phyloP scores from a whole-genome alignment of 176 grass and related monocot genomes.

The Oryza meyeriana region DNA sequence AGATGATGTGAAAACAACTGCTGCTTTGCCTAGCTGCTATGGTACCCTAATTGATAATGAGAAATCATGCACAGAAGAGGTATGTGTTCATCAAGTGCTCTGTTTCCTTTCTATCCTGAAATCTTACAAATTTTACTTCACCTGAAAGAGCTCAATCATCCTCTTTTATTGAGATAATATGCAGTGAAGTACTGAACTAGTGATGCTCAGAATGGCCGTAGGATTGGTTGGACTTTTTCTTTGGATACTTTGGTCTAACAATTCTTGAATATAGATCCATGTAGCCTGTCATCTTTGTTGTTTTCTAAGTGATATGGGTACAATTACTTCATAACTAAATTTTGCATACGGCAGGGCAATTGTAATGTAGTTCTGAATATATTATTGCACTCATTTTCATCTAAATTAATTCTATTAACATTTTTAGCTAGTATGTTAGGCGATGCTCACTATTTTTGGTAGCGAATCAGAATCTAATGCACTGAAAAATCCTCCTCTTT shows the following conservation, averaged over 20 bases:
- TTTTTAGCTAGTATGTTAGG: constrained; percentile 3
- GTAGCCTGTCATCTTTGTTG: background rate
- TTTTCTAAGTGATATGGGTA: background rate
- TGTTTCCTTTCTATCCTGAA: constrained; percentile 22
- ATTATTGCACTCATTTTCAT: constrained; percentile 13
- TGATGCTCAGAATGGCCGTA: constrained; percentile 4
- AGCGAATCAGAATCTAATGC: background rate
- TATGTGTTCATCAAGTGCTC: constrained; percentile 29
- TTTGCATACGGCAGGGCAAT: background rate
- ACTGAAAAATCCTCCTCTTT: constrained; percentile 26
- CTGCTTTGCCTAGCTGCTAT: constrained; percentile 25
- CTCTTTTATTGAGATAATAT: constrained; percentile 23
- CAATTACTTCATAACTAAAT: background rate
- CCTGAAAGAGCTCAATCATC: background rate
- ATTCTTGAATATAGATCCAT: background rate
- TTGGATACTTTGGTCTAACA: constrained; percentile 4
- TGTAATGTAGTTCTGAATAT: background rate
- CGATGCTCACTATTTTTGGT: background rate
- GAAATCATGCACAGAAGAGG: constrained; percentile 31
- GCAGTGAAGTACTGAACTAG: constrained; percentile 1
- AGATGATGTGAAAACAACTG: background rate
- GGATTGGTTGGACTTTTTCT: background rate
- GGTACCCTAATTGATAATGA: constrained; percentile 21
- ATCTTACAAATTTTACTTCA: constrained; percentile 5
- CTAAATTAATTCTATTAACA: constrained; percentile 5